Base-by-base conservation (phyloP, 1,139 yeast species). In the Kodamaea sp. region DNA sequence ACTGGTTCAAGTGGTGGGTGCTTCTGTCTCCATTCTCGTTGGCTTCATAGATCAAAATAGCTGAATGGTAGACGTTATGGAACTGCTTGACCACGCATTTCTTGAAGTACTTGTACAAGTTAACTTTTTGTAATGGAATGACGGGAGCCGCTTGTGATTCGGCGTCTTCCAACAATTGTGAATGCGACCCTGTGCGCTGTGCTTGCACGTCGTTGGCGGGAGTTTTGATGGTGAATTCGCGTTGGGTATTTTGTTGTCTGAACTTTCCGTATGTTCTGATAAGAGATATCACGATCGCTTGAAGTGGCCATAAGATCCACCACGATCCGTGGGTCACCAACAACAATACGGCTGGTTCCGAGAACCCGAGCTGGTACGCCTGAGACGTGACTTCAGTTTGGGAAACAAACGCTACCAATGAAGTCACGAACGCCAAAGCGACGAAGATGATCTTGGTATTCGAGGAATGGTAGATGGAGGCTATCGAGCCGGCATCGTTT, bases 371-470 rank as follows among this genome's bases (percentile, higher is more conserved):
- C 24, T 70, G 65, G 50, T 87, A 84, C 5, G 87, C 72, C 39
- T 80, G 82, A 4, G 89, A 77, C 1, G 95, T 87, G 42, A 82
- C 67, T 57, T 87, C 96, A 0, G 96, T 87, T 55, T 87, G 96
- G 7, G 73, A 53, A 2, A 87, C 89, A 59, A 87, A 88, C 6
- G 88, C 56, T 5, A 76, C 48, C 44, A 87, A 58, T 4, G 94
- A 80, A 6, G 81, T 43, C 4, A 78, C 31, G 40, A 87, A 79
- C 7, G 89, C 73, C 1, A 70, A 53, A 3, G 71, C 68, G 3
- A 88, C 83, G 40, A 77, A 76, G 6, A 64, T 45, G 25, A 80
- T 52, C 51, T 80, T 80, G 28, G 53, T 41, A 29, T 38, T 38
- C 21, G 58, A 53, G 2, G 55, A 47, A 13, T 39, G 38, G 24